Conservation (phyloP, 2,329 filamentous ascomycete species). For the Fusarium robinianum region DNA sequence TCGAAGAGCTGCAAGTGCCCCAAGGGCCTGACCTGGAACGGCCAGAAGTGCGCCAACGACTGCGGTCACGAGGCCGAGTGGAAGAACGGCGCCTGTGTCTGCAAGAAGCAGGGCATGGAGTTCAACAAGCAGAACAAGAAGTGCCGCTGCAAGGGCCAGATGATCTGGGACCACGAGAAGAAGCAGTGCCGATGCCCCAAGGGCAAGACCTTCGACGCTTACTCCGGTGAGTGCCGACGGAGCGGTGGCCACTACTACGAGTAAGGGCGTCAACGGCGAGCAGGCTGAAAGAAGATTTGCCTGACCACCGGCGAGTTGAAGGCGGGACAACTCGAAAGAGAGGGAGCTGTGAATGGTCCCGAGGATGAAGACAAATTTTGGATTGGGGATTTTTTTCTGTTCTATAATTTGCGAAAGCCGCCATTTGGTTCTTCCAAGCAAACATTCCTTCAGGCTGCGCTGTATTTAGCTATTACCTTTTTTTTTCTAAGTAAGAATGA, state of each 20-base stretch:
- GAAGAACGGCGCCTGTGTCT: constrained; percentile 27
- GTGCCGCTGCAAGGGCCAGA: constrained; percentile 24
- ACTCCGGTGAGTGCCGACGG: background rate
- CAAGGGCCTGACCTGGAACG: constrained; percentile 14
- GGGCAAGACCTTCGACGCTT: constrained; percentile 16
- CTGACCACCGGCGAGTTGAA: too few species aligned
- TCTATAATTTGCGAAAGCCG: too few species aligned
- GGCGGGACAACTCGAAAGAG: too few species aligned
- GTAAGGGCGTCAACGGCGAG: too few species aligned
- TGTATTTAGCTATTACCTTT: too few species aligned
- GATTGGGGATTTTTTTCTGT: too few species aligned
- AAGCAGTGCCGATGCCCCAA: constrained; percentile 5
- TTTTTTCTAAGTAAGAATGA: too few species aligned
- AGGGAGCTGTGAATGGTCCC: too few species aligned
- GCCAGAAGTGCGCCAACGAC: constrained; percentile 21
- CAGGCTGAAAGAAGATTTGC: too few species aligned
- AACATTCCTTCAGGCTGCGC: too few species aligned
- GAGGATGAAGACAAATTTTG: too few species aligned
- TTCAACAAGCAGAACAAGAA: constrained; percentile 22
- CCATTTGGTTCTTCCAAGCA: too few species aligned
- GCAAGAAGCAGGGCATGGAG: constrained; percentile 24
- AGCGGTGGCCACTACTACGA: constrained; percentile 9
- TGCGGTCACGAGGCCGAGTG: constrained; percentile 27
- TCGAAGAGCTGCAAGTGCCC: background rate
- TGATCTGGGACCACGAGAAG: constrained; percentile 18